These are phyloP conservation scores for Pseudogymnoascus destructans DNA, from an alignment of 2,329 filamentous ascomycete species.

Conservation along the genomic window DNA sequence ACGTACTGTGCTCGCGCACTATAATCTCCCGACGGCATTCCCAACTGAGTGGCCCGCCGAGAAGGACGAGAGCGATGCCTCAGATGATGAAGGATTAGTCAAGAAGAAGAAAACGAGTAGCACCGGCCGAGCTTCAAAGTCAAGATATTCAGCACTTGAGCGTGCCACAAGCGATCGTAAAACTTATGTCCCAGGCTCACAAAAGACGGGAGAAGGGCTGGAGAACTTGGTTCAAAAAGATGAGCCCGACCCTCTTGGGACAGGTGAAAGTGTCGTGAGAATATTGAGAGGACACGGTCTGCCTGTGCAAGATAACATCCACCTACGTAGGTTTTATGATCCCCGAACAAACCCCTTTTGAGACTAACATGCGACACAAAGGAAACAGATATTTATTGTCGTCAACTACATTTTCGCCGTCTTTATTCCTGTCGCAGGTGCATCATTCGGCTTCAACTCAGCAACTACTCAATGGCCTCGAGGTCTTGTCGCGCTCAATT, in stretches of 20 bases:
- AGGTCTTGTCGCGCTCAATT: constrained; percentile 79
- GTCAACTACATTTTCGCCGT: constrained; percentile 88
- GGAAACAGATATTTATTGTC: constrained; percentile 90
- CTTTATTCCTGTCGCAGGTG: constrained; percentile 81
- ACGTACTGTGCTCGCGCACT: constrained; percentile 71
- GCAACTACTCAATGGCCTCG: constrained; percentile 65
- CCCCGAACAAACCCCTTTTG: background rate
- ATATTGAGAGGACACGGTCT: constrained; percentile 65
- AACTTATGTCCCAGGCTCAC: constrained; percentile 50
- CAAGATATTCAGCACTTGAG: constrained; percentile 75
- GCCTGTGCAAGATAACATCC: constrained; percentile 70
- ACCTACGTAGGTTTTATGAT: constrained; percentile 47
- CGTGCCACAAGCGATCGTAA: constrained; percentile 56
- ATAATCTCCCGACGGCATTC: constrained; percentile 66
- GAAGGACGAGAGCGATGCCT: constrained; percentile 58
- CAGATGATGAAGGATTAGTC: constrained; percentile 32
- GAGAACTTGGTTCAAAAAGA: constrained; percentile 78
- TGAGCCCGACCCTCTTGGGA: constrained; percentile 85
- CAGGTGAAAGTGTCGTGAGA: constrained; percentile 71
- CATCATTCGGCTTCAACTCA: constrained; percentile 78
- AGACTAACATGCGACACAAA: constrained; percentile 26
- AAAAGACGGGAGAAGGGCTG: constrained; percentile 53
- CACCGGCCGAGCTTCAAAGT: constrained; percentile 49
- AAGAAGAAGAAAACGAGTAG: constrained; percentile 30
- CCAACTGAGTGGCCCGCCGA: constrained; percentile 80